Base-by-base conservation (phyloP, 2,329 filamentous ascomycete genomes). In the Aspergillus terreus region DNA sequence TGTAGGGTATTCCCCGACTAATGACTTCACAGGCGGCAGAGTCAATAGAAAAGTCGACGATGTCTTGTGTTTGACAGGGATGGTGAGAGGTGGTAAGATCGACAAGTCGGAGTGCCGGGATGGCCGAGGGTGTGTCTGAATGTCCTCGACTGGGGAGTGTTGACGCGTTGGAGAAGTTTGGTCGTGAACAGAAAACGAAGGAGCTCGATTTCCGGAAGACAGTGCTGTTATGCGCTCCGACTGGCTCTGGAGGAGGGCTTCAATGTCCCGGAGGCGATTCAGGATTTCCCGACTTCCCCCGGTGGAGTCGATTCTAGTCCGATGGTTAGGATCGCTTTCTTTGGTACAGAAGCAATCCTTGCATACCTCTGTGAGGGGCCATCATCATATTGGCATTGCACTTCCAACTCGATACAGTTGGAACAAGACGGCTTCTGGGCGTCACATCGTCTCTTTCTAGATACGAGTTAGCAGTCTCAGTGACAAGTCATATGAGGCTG, bases 11-110 rank as follows among this genome's bases (percentile, higher is more conserved):
- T 45, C 43, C 6, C 43, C 43, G 12, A 45, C 17, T 12, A 45
- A 27, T 11, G 43, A 15, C 19, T 32, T 45, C 6, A 45, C 33
- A 11, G 43, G 33, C 17, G 43, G 25, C 43, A 45, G 15, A 6
- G 25, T 45, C 43, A 45, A 30, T 30, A 45, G 43, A 12, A 30
- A 45, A 23, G n/a, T 45, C 25, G 43, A 45, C n/a, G 43, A 45
- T 32, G 43, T 45, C 43, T 45, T 45, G 15, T 45, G 43, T 19
- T 45, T 45, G n/a, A 45, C 43, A 17, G 43, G 43, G 12, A 45
- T 45, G 12, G 43, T 45, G n/a, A 45, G 33, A 33, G 43, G 43
- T 3, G 43, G 43, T 30, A 45, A 33, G 2, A 19, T 45, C 3
- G 27, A 25, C 19, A 45, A 15, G 7, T 33, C 43, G 15, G 43